These are phyloP conservation scores for Lactifluus subvellereus DNA, from an alignment of 768 basidiomycete species.

Conservation along the genomic window DNA sequence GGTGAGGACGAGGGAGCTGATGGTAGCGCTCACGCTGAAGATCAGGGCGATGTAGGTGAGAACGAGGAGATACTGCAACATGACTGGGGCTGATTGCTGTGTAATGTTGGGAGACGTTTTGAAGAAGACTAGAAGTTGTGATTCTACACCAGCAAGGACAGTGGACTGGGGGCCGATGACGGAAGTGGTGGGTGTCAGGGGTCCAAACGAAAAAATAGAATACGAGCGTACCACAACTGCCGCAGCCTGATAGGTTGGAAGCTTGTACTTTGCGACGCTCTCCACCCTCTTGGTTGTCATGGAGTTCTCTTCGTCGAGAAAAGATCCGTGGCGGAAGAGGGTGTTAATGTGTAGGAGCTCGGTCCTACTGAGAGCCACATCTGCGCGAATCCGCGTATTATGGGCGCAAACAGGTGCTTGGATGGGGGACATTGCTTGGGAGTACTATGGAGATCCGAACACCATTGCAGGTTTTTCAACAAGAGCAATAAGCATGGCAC, in stretches of 20 bases:
- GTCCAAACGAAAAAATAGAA: background rate
- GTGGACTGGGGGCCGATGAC: background rate
- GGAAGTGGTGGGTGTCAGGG: background rate
- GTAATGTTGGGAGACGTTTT: background rate
- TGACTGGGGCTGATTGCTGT: background rate
- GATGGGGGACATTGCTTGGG: constrained; percentile 3
- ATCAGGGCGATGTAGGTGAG: constrained; percentile 22
- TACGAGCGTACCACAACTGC: constrained; percentile 13
- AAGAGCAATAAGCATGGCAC: background rate
- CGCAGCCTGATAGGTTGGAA: constrained; percentile 16
- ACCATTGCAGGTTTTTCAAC: background rate
- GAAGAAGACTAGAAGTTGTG: constrained; percentile 19
- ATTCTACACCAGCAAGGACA: constrained; percentile 19
- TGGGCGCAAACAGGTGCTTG: background rate
- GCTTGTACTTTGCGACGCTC: constrained; percentile 6
- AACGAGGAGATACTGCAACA: constrained; percentile 7
- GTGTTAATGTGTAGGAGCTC: background rate
- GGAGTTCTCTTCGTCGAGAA: background rate
- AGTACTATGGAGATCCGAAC: background rate
- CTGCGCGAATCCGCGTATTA: background rate
- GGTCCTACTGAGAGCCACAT: background rate
- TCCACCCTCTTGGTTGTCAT: constrained; percentile 1
- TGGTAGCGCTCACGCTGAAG: constrained; percentile 22
- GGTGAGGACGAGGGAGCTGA: constrained; percentile 21
- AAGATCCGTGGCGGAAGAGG: background rate